phyloP scores from a whole-genome alignment of 768 basidiomycete species.

The Fomitopsis serialis region DNA sequence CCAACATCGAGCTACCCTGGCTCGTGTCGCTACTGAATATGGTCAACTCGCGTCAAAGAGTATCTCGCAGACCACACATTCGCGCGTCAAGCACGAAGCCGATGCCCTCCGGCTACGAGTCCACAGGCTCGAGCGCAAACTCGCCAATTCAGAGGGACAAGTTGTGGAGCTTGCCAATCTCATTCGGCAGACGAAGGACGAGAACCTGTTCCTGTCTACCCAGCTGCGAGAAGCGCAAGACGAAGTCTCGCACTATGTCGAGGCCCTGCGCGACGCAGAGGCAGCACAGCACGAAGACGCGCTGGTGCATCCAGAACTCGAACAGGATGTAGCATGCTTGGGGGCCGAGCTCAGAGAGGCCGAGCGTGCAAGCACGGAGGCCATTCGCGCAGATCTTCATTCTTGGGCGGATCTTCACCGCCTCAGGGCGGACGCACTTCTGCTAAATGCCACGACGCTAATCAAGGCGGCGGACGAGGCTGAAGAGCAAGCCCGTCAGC shows the following conservation, averaged over 20 bases:
- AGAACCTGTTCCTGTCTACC: constrained; percentile 37
- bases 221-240: constrained; percentile 18
- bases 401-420: constrained; percentile 13
- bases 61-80: constrained; percentile 16
- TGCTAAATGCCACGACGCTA: constrained; percentile 13
- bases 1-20: constrained; percentile 40
- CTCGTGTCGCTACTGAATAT: constrained; percentile 44
- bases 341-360: background rate
- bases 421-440: constrained; percentile 15
- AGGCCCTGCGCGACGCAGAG: background rate
- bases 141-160: constrained; percentile 64
- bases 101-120: constrained; percentile 37
- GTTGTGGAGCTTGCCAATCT: constrained; percentile 60
- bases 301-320: background rate
- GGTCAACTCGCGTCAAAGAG: constrained; percentile 26
- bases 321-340: background rate
- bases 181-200: constrained; percentile 50
- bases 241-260: constrained; percentile 11
- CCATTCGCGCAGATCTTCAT: constrained; percentile 3
- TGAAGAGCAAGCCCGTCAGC: constrained; percentile 12
- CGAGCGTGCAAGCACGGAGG: background rate
- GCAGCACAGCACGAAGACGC: background rate
- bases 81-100: constrained; percentile 23
- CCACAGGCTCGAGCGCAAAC: constrained; percentile 58
- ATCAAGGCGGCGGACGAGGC: constrained; percentile 14